Evolutionary conservation across 2,329 filamentous ascomycete species (phyloP).

Genomic region (Aureobasidium mangrovei): DNA sequence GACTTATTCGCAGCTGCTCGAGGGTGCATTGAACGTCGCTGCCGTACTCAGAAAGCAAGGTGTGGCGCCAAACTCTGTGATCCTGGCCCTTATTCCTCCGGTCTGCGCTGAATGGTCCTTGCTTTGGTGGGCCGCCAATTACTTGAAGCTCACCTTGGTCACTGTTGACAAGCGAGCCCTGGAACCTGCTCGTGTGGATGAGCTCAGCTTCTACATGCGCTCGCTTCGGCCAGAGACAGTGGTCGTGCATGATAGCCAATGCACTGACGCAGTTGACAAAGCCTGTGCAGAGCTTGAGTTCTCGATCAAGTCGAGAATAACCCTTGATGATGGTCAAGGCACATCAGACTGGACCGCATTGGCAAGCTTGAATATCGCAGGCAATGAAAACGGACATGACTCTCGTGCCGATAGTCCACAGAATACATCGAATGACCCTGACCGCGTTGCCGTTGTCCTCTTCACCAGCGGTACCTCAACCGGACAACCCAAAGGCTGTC

Average conservation of each 20-base stretch:
- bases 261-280: background rate
- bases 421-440: background rate
- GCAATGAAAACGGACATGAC: background rate
- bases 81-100: background rate
- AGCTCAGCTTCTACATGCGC: background rate
- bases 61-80: background rate
- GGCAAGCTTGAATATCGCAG: background rate
- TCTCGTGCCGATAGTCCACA: background rate
- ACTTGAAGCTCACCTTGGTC: background rate
- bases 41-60: background rate
- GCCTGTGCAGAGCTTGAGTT: background rate
- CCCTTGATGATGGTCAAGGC: background rate
- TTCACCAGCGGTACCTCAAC: constrained; percentile 5
- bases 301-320: background rate
- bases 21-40: background rate
- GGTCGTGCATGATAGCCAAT: background rate
- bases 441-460: background rate
- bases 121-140: background rate
- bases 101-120: constrained; percentile 5
- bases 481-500: constrained; percentile 5
- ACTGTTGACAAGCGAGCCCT: background rate
- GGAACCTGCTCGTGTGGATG: constrained; percentile 1
- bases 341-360: background rate
- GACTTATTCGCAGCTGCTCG: background rate
- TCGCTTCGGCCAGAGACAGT: background rate